These are phyloP conservation scores for Suhomyces emberorum DNA, from an alignment of 805 yeast species.

Conservation along the genomic window DNA sequence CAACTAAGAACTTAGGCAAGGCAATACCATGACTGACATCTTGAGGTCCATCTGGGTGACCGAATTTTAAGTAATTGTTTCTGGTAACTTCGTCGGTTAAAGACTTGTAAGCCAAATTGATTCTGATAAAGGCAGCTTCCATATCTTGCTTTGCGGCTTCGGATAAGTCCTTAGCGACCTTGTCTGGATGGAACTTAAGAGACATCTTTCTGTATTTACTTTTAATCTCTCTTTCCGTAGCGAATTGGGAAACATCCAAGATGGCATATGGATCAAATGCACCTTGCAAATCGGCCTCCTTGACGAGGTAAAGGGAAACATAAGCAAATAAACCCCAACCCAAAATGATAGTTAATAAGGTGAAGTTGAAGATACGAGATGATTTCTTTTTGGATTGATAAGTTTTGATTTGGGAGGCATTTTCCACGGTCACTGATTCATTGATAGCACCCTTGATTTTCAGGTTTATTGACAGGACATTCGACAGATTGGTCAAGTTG, in stretches of 20 bases:
- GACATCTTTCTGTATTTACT: slow-evolving; percentile 84
- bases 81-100: slow-evolving; percentile 85
- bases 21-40: slow-evolving; percentile 91
- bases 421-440: slow-evolving; percentile 30
- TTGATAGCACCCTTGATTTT: slow-evolving; percentile 29
- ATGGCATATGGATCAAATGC: slow-evolving; percentile 90
- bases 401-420: slow-evolving; percentile 17
- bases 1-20: slow-evolving; percentile 85
- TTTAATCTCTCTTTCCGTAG: slow-evolving; percentile 75
- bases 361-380: slow-evolving; percentile 37
- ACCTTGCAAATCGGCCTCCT: slow-evolving; percentile 44
- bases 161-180: slow-evolving; percentile 62
- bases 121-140: slow-evolving; percentile 75
- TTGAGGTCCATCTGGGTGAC: slow-evolving; percentile 98
- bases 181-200: slow-evolving; percentile 90
- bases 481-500: slow-evolving; percentile 14
- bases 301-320: slow-evolving; percentile 34
- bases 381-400: slow-evolving; percentile 28
- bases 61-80: slow-evolving; percentile 80
- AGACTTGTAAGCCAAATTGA: slow-evolving; percentile 91
- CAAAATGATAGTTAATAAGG: slow-evolving; percentile 28
- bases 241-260: slow-evolving; percentile 64
- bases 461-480: slow-evolving; percentile 17
- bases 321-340: slow-evolving; percentile 64
- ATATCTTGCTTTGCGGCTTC: slow-evolving; percentile 53